Base-by-base conservation (phyloP, 768 basidiomycete genomes). In the Amanita molliuscula region DNA sequence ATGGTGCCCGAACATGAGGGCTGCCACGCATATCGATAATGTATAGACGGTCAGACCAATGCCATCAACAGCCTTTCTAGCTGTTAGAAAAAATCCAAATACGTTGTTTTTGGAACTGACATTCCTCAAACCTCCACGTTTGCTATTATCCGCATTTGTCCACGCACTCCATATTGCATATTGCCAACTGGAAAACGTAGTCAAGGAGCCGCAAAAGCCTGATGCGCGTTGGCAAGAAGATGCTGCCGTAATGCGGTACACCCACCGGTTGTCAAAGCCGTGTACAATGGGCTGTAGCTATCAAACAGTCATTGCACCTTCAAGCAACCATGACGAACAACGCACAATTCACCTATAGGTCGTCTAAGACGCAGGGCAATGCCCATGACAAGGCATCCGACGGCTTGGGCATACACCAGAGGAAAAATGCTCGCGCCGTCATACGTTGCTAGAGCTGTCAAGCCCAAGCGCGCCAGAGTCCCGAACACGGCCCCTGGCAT, bases 111-210 rank as follows among this genome's bases (percentile, higher is more conserved):
- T 31, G 44, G 18, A 50, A 34, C 37, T 25, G 34, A 44, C 34
- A 43, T 49, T 25, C n/a, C 18, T 7, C 10, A 50, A 21, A 6
- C 49, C 41, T 25, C 41, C 42, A n/a, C 49, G 49, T 6, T 10
- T 29, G 29, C 3, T n/a, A 23, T 50, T 44, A 3, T 29, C 41
- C 25, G 74, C 65, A 61, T 97, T 90, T 0, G 84, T 71, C 81
- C 93, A 98, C 0, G 91, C 86, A 47, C 75, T 65, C 59, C 95
- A 98, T 0, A 91, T 66, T 53, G 94, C 89, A 8, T 88, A 61
- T 65, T 97, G 90, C 96, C 96, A 98, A 33, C 83, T 78, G 13
- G 94, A 96, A 70, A 98, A 98, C 2, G 93, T 97, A 8, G 96
- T 99, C 57, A 98, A 66, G 1, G 91, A 95, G 3, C 95, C 96